Percentiles rank a stretch among this genome's conserved stretches.
Conservation (phyloP, 768 basidiomycete genomes). For the Royoungia palumana region DNA sequence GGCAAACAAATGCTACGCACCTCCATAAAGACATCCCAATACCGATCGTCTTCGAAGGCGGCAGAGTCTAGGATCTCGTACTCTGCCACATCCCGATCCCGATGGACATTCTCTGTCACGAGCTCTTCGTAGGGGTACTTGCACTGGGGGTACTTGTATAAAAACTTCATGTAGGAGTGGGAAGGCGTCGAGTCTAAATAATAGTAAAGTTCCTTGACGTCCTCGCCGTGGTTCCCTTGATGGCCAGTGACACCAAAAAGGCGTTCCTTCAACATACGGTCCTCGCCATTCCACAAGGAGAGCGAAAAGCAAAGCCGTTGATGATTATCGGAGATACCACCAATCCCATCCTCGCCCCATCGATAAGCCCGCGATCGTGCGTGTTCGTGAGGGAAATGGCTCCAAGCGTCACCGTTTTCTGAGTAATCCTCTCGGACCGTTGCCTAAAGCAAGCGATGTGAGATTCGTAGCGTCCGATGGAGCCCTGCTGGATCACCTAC, state of each 20-base stretch:
- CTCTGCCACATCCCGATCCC: conserved; percentile 83
- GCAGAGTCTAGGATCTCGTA: conserved; percentile 94
- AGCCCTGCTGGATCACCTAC: conserved; percentile 41
- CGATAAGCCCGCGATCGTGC: conserved; percentile 92
- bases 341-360: conserved; percentile 99
- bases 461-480: conserved; percentile 2
- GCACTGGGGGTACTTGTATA: conserved; percentile 98
- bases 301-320: conserved; percentile 89
- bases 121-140: conserved; percentile 93
- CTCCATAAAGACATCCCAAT: conserved; percentile 99
- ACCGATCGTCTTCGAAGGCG: conserved; percentile 85
- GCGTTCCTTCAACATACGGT: conserved; percentile 94
- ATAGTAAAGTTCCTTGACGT: conserved; percentile 98
- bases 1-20: conserved; percentile 40
- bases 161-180: conserved; percentile 99
- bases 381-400: conserved; percentile 91
- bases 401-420: conserved; percentile 92
- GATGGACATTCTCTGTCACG: conserved; percentile 76
- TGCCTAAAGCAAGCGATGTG: conserved; percentile 51
- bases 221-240: conserved; percentile 98
- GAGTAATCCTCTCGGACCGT: conserved; percentile 99
- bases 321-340: conserved; percentile 96
- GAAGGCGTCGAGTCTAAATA: conserved; percentile 98
- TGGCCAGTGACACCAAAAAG: conserved; percentile 95
- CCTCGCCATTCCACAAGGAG: conserved; percentile 92